These are phyloP conservation scores for Hypocreales sp. DNA, from an alignment of 2,329 filamentous ascomycete species.

Conservation along the genomic window DNA sequence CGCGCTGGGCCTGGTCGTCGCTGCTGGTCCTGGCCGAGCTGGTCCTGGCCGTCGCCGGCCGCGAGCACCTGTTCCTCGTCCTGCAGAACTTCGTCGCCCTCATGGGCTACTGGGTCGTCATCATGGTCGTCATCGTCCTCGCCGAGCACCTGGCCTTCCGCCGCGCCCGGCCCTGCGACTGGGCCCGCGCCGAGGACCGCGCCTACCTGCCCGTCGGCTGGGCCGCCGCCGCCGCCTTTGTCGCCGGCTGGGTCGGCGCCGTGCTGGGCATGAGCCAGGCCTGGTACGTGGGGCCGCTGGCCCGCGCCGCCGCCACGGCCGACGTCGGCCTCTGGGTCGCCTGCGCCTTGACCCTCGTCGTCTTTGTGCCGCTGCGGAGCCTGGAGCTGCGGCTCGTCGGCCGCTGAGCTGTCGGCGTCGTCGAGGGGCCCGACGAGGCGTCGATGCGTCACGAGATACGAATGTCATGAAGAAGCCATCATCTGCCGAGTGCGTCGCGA, in stretches of 20 bases:
- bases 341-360: conserved; percentile 43
- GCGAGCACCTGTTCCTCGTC: conserved; percentile 34
- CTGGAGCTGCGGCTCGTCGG: conserved; percentile 12
- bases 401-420: too few species aligned
- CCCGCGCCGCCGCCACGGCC: conserved; percentile 32
- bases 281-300: conserved; percentile 44
- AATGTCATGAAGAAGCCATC: too few species aligned
- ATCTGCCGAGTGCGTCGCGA: too few species aligned
- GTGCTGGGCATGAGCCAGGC: conserved; percentile 41
- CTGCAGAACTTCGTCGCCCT: conserved; percentile 37
- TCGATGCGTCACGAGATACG: too few species aligned
- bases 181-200: conserved; percentile 29
- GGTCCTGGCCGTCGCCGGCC: conserved; percentile 37
- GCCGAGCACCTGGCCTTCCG: conserved; percentile 29
- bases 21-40: conserved; percentile 38
- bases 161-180: conserved; percentile 22
- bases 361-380: conserved; percentile 12
- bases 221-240: conserved; percentile 26
- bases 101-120: conserved; percentile 39
- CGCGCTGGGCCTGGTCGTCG: conserved; percentile 37
- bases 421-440: too few species aligned
- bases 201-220: conserved; percentile 25
- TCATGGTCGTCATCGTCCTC: conserved; percentile 32
- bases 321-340: conserved; percentile 41
- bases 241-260: conserved; percentile 31